Percentiles rank a stretch among this genome's conserved stretches.
phyloP scores from a whole-genome alignment of 2,329 filamentous ascomycete genomes.

The Thielaviopsis musarum region DNA sequence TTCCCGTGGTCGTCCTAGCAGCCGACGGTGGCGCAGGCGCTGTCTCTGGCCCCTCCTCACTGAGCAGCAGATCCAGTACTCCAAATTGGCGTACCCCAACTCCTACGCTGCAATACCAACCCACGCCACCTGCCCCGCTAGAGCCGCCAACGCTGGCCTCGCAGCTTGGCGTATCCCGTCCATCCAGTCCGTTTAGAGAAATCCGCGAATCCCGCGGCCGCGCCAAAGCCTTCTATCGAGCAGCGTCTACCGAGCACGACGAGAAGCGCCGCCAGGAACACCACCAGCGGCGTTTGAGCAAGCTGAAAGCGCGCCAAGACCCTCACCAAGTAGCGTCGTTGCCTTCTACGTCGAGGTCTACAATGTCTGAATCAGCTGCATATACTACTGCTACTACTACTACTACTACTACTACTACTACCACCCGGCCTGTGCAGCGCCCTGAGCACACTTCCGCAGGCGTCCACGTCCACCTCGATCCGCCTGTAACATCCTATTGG shows the following conservation, averaged over 20 bases:
- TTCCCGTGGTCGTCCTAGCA: not conserved
- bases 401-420: too few relatives aligned
- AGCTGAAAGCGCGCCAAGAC: not conserved
- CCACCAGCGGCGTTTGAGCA: not conserved
- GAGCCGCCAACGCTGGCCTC: too few relatives aligned
- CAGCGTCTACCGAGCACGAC: not conserved
- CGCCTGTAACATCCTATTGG: constrained; percentile 38
- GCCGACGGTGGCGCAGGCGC: not conserved
- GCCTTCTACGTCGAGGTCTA: too few relatives aligned
- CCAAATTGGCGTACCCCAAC: not conserved
- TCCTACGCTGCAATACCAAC: not conserved
- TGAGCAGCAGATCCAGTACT: not conserved
- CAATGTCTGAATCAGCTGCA: too few relatives aligned
- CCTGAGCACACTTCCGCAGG: not conserved
- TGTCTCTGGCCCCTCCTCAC: not conserved
- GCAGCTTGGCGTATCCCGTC: too few relatives aligned
- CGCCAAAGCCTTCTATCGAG: not conserved
- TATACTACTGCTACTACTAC: too few relatives aligned
- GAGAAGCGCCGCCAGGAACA: not conserved
- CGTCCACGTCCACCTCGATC: constrained; percentile 18
- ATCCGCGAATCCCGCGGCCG: not conserved
- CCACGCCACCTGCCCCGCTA: too few relatives aligned
- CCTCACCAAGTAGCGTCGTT: not conserved
- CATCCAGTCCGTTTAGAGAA: not conserved
- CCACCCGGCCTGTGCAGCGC: too few relatives aligned